phyloP scores from a whole-genome alignment of 208 protist genomes.

The Crithidia bombi region DNA sequence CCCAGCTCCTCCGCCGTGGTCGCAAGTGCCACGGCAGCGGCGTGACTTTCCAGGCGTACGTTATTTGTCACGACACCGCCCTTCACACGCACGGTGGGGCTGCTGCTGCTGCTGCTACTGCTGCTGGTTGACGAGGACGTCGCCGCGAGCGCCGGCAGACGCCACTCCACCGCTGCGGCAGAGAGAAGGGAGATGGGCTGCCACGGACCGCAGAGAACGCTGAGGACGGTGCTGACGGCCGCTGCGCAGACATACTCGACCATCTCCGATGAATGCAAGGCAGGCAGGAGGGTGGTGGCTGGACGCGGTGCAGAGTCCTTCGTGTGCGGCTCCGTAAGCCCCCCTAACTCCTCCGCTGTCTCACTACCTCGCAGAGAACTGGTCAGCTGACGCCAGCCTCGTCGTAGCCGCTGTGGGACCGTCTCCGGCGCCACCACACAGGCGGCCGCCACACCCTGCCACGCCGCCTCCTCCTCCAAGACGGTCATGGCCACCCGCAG shows the following conservation, averaged over 20 bases:
- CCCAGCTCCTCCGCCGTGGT: constrained; percentile 78
- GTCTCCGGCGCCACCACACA: constrained; percentile 20
- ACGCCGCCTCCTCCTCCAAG: constrained; percentile 50
- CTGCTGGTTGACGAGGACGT: not conserved
- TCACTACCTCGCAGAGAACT: not conserved
- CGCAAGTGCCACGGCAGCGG: constrained; percentile 51
- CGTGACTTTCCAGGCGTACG: constrained; percentile 44
- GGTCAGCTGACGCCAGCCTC: not conserved
- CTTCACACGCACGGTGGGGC: constrained; percentile 12
- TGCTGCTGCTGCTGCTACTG: not conserved
- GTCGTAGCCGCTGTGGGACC: not conserved
- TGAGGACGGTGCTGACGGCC: constrained; percentile 50
- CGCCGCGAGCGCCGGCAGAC: constrained; percentile 32
- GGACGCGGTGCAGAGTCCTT: not conserved
- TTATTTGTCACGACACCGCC: constrained; percentile 57
- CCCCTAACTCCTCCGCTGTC: too few relatives aligned
- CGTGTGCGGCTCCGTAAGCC: not conserved
- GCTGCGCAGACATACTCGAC: constrained; percentile 58
- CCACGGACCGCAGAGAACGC: constrained; percentile 55
- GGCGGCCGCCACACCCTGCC: constrained; percentile 58
- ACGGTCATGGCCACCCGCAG: constrained; percentile 51
- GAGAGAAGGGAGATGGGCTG: constrained; percentile 34
- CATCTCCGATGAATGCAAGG: constrained; percentile 61
- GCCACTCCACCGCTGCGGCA: constrained; percentile 13
- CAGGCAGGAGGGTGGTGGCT: constrained; percentile 58